Percentiles rank a stretch among this genome's conserved stretches.
phyloP scores from a whole-genome alignment of 1,284 basidiomycete genomes.

The Blastosporella zonata region DNA sequence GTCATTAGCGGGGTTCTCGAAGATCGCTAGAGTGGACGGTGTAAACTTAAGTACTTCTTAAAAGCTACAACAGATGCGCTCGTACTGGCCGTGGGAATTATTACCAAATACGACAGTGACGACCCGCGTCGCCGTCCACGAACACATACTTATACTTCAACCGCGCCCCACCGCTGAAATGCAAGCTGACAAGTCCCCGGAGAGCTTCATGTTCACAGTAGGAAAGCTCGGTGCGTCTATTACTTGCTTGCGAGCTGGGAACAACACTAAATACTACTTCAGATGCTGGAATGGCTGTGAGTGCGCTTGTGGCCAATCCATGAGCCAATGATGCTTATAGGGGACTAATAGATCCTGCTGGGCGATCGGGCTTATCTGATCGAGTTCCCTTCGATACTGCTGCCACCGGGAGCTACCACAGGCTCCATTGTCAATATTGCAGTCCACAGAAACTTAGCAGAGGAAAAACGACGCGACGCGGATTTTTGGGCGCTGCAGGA shows the following conservation, averaged over 20 bases:
- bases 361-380: conserved; percentile 92
- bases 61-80: no score
- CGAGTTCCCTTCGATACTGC: conserved; percentile 90
- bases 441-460: conserved; percentile 78
- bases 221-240: conserved; percentile 44
- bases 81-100: conserved; percentile 12
- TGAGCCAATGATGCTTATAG: conserved; percentile 9
- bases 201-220: conserved; percentile 50
- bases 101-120: conserved; percentile 5
- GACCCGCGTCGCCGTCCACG: conserved; percentile 1
- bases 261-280: conserved; percentile 2
- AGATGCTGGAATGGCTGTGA: conserved; percentile 84
- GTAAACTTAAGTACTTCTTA: no score
- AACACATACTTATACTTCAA: conserved; percentile 3
- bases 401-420: conserved; percentile 85
- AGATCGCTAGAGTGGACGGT: no score
- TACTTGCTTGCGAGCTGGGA: background rate
- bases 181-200: conserved; percentile 25
- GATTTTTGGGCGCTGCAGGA: conserved; percentile 84
- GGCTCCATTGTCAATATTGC: conserved; percentile 98
- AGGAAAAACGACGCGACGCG: conserved; percentile 77
- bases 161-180: conserved; percentile 9
- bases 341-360: conserved; percentile 69
- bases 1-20: no score
- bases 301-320: conserved; percentile 20